These are phyloP conservation scores for Fomitopsis pinicola DNA, from an alignment of 1,284 basidiomycete genomes.

Conservation along the genomic window DNA sequence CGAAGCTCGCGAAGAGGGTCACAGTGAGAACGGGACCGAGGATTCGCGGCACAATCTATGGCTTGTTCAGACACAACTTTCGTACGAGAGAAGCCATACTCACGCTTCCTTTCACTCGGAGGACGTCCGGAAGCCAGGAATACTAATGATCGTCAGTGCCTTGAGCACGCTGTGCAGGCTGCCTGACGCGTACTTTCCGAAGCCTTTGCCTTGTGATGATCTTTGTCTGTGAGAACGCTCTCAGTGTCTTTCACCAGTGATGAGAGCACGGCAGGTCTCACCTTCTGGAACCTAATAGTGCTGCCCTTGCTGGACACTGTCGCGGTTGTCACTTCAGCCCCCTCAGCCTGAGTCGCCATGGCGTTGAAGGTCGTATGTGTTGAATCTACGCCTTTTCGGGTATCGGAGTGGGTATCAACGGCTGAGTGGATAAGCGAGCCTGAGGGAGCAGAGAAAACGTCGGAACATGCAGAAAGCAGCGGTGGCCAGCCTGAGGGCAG, in stretches of 20 bases:
- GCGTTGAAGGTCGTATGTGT: neutral
- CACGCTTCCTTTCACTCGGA: conserved; percentile 76
- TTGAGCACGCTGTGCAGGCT: neutral
- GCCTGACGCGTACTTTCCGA: conserved; percentile 24
- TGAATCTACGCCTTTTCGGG: neutral
- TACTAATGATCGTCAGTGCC: conserved; percentile 43
- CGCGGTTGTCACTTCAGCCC: neutral
- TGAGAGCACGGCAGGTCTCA: neutral
- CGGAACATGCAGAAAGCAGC: too few species aligned
- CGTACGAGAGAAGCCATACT: conserved; percentile 13
- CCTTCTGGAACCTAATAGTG: neutral
- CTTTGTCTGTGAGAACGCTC: conserved; percentile 17
- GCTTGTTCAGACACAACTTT: neutral
- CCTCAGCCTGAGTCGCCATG: neutral
- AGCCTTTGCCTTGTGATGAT: conserved; percentile 29
- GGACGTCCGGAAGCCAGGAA: conserved; percentile 86
- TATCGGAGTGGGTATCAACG: too few species aligned
- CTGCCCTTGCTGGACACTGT: neutral
- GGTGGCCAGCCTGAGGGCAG: too few species aligned
- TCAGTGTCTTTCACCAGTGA: neutral
- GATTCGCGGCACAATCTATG: conserved; percentile 61
- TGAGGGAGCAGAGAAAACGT: too few species aligned
- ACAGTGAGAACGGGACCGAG: conserved; percentile 81
- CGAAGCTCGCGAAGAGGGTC: conserved; percentile 65
- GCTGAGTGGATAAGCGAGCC: too few species aligned